Conservation (phyloP, 2,329 filamentous ascomycete species). For the Nemania sp. region DNA sequence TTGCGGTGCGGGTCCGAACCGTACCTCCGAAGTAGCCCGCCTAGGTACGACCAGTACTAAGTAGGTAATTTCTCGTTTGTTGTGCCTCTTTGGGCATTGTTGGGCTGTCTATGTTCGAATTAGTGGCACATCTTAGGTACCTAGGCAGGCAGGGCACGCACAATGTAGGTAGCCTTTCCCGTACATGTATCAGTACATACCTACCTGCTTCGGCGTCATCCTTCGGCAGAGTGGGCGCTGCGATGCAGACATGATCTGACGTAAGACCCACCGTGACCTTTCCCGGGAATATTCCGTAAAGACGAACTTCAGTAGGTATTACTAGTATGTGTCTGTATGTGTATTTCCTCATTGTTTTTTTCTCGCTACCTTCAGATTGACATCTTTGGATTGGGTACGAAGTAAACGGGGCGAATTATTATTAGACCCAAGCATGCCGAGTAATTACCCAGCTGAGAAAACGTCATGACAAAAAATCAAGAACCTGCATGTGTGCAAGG, state of each 20-base stretch:
- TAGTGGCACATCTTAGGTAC: no score
- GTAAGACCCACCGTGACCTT: conserved; percentile 16
- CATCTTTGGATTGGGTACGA: conserved; percentile 37
- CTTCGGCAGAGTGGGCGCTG: background rate
- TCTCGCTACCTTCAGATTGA: conserved; percentile 23
- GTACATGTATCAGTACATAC: background rate
- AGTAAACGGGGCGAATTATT: conserved; percentile 24
- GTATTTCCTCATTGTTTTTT: background rate
- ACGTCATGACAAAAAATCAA: no score
- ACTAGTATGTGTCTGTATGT: no score
- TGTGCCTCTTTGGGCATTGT: background rate
- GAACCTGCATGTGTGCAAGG: no score
- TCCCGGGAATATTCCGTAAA: background rate
- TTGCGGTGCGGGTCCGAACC: conserved; percentile 17
- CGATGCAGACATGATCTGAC: conserved; percentile 25
- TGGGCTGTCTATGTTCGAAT: background rate
- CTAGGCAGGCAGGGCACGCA: background rate
- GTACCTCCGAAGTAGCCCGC: conserved; percentile 2
- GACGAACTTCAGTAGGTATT: background rate
- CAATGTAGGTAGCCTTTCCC: background rate
- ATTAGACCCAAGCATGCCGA: conserved; percentile 11
- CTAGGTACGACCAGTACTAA: conserved; percentile 15
- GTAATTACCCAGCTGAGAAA: no score
- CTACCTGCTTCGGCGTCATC: conserved; percentile 19
- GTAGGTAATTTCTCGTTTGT: background rate